These are phyloP conservation scores for Dactylis glomerata DNA, from an alignment of 176 grass and related monocot genomes.

Conservation along the genomic window DNA sequence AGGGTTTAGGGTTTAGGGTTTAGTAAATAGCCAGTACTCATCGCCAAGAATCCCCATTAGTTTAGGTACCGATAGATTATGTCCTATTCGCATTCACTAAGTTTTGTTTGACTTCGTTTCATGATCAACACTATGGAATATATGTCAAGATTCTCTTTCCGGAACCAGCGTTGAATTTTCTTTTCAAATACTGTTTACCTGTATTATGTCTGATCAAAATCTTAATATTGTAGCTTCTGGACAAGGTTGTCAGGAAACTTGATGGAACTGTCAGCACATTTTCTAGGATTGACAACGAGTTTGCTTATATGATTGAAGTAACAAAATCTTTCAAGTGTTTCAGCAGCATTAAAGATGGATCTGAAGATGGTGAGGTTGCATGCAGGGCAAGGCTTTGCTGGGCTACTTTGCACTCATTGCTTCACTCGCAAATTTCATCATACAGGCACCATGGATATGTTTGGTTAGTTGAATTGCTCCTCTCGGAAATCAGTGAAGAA, in stretches of 20 bases:
- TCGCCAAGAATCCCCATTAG: constrained; percentile 4
- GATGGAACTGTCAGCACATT: constrained; percentile 75
- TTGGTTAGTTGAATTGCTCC: constrained; percentile 92
- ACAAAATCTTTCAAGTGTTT: constrained; percentile 77
- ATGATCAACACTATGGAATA: background rate
- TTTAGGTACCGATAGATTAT: background rate
- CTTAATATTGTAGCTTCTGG: constrained; percentile 69
- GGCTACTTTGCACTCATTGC: constrained; percentile 82
- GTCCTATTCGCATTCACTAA: background rate
- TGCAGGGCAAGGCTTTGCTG: constrained; percentile 75
- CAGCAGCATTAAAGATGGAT: constrained; percentile 71
- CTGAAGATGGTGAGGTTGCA: constrained; percentile 53
- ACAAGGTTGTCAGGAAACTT: constrained; percentile 78
- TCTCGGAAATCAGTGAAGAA: constrained; percentile 85
- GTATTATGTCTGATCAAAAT: constrained; percentile 24
- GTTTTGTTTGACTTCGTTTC: background rate
- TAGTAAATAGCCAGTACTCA: constrained; percentile 9
- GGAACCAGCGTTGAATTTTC: background rate
- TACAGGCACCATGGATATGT: constrained; percentile 98
- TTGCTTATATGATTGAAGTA: constrained; percentile 83
- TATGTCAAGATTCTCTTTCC: constrained; percentile 8
- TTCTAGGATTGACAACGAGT: constrained; percentile 80
- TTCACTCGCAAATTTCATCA: constrained; percentile 80
- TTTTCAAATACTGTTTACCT: constrained; percentile 13
- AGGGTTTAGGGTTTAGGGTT: too few relatives aligned